Percentiles rank a stretch among this genome's conserved stretches.
phyloP scores from a whole-genome alignment of 257 asterid genomes.

The Coffea canephora region DNA sequence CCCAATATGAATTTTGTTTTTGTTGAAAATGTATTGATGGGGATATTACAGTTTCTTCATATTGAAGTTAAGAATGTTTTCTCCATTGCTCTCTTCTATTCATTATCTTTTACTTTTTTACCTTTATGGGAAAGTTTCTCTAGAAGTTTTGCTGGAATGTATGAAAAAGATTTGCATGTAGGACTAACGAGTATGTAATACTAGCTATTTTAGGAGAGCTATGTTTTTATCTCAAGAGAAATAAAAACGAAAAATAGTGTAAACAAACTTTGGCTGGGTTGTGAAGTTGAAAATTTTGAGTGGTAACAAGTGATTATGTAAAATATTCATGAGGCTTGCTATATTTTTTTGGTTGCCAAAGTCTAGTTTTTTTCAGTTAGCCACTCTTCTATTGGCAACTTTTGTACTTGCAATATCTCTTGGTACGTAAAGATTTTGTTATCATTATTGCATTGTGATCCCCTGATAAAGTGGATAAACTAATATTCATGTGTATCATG shows the following conservation, averaged over 20 bases:
- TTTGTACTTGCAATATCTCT: not conserved
- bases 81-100: not conserved
- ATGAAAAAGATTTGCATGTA: not conserved
- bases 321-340: not conserved
- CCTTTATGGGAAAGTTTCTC: not conserved
- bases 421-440: not conserved
- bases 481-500: not conserved
- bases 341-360: not conserved
- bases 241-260: not conserved
- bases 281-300: not conserved
- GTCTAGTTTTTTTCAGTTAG: not conserved
- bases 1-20: not conserved
- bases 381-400: not conserved
- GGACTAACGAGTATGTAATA: not conserved
- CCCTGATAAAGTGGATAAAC: not conserved
- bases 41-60: no score
- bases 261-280: not conserved
- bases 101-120: not conserved
- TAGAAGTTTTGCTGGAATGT: not conserved
- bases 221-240: not conserved
- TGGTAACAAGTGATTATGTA: not conserved
- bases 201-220: not conserved
- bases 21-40: no score
- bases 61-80: not conserved
- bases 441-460: not conserved